Percentiles rank a stretch among this genome's conserved stretches.
phyloP scores from a whole-genome alignment of 352 stramenopile species.

The Aphanomyces astaci region DNA sequence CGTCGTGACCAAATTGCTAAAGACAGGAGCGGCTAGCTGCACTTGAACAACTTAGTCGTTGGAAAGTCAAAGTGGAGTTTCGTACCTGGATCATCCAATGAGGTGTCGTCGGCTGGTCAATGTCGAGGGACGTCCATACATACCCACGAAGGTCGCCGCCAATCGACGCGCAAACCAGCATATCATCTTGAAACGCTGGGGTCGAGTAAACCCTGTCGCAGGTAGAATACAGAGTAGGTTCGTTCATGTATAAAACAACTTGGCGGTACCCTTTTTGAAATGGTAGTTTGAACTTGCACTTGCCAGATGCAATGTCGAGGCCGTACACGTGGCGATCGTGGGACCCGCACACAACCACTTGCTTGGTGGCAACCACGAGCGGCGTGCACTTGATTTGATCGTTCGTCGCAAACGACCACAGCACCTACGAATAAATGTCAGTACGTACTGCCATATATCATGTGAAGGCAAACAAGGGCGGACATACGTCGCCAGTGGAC shows the following conservation, averaged over 20 bases:
- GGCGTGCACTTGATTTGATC: slow-evolving; percentile 20
- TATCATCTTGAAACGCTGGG: not conserved
- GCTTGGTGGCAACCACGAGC: not conserved
- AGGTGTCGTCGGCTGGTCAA: not conserved
- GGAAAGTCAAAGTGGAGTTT: not conserved
- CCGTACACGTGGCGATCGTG: slow-evolving; percentile 12
- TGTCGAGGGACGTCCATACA: not conserved
- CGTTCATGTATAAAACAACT: too few relatives aligned
- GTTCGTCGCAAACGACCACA: not conserved
- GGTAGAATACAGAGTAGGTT: too few relatives aligned
- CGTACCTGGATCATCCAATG: not conserved
- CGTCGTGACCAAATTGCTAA: not conserved
- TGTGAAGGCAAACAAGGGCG: too few relatives aligned
- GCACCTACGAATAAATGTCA: not conserved
- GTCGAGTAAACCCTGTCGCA: not conserved
- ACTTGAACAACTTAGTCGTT: not conserved
- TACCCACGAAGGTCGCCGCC: not conserved
- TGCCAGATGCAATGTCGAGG: not conserved
- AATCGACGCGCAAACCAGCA: slow-evolving; percentile 6
- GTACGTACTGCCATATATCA: too few relatives aligned
- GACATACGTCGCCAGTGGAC: not conserved
- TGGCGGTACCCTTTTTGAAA: not conserved
- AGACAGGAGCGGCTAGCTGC: not conserved
- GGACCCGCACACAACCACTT: not conserved
- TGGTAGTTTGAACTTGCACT: not conserved